Conservation (phyloP, 192 early-diverging fungal genomes). For the Pecoramyces ruminantium region DNA sequence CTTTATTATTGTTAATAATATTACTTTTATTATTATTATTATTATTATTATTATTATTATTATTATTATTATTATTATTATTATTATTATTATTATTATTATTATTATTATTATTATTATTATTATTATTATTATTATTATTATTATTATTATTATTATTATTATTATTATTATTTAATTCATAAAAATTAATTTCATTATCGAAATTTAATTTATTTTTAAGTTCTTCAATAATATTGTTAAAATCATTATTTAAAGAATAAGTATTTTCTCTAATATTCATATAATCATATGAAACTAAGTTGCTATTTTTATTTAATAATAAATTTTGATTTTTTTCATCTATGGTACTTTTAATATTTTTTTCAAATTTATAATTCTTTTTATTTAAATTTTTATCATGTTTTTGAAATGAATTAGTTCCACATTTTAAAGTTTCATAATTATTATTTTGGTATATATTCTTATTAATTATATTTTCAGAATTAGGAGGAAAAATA, state of each 20-base stretch:
- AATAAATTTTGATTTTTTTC: too few relatives aligned
- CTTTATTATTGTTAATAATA: background rate
- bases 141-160: background rate
- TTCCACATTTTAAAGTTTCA: too few relatives aligned
- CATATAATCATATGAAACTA: too few relatives aligned
- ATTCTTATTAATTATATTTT: background rate
- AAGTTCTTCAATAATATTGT: background rate
- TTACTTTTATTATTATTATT: background rate
- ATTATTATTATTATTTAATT: background rate
- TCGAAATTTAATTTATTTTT: background rate
- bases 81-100: background rate
- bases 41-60: background rate
- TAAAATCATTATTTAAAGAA: too few relatives aligned
- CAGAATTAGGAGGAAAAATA: too few relatives aligned
- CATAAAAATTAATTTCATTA: background rate
- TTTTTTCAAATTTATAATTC: too few relatives aligned
- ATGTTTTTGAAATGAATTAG: too few relatives aligned
- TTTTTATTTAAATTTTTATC: too few relatives aligned
- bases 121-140: background rate
- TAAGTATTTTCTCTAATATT: too few relatives aligned
- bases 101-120: background rate
- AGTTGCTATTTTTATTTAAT: too few relatives aligned
- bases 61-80: background rate
- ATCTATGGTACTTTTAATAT: too few relatives aligned
- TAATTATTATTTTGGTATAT: too few relatives aligned